phyloP scores from a whole-genome alignment of 345 rosid genomes.

The Schrenkiella parvula region DNA sequence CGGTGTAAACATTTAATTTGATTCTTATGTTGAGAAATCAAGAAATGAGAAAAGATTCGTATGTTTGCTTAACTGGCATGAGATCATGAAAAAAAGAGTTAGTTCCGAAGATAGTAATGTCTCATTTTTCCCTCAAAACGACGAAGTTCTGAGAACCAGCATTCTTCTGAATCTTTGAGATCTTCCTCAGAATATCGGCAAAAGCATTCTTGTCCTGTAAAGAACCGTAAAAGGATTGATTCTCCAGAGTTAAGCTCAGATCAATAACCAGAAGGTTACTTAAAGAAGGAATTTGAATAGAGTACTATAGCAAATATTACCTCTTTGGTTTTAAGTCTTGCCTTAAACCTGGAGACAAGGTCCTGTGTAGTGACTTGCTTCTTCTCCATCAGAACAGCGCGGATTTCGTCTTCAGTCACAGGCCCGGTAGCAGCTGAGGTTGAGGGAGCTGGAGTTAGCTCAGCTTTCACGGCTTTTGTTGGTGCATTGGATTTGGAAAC shows the following conservation, averaged over 20 bases:
- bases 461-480: conserved; percentile 39
- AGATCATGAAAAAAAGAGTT: background rate
- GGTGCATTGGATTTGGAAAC: conserved; percentile 43
- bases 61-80: background rate
- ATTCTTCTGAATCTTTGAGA: conserved; percentile 88
- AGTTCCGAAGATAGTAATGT: background rate
- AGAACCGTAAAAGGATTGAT: background rate
- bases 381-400: conserved; percentile 72
- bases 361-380: conserved; percentile 82
- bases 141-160: conserved; percentile 63
- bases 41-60: background rate
- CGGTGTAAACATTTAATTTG: background rate
- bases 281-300: background rate
- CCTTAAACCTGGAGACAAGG: conserved; percentile 78
- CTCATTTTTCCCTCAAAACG: conserved; percentile 63
- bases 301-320: conserved; percentile 22
- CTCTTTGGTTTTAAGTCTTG: conserved; percentile 67
- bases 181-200: conserved; percentile 70
- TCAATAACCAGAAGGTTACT: background rate
- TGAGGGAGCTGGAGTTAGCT: conserved; percentile 38
- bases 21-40: background rate
- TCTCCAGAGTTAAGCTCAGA: background rate
- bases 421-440: conserved; percentile 51
- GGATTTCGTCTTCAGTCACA: conserved; percentile 87
- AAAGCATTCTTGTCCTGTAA: conserved; percentile 84